These are phyloP conservation scores for Hylodesmum podocarpum DNA, from an alignment of 306 rosid genomes.

Conservation along the genomic window DNA sequence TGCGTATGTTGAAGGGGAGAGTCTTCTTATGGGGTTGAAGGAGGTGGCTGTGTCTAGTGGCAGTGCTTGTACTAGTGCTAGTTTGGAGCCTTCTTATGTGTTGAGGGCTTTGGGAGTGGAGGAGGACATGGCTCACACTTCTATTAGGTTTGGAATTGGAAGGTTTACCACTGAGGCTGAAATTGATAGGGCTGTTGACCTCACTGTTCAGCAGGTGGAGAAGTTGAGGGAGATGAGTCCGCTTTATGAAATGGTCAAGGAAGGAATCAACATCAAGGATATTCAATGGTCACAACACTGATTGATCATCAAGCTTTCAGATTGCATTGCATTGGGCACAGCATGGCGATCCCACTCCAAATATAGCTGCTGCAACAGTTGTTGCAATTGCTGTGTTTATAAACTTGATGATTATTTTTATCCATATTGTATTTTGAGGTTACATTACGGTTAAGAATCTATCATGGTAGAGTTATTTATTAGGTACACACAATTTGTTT, in stretches of 20 bases:
- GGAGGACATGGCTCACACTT: constrained; percentile 99
- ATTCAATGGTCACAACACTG: constrained; percentile 93
- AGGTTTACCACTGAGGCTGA: constrained; percentile 91
- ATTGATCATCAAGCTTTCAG: background rate
- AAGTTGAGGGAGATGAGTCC: constrained; percentile 98
- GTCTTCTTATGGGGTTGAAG: constrained; percentile 93
- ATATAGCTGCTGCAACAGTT: background rate
- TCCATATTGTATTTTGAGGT: background rate
- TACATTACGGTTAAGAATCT: background rate
- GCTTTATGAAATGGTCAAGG: constrained; percentile 95
- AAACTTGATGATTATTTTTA: background rate
- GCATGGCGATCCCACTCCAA: background rate
- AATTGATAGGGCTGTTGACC: constrained; percentile 75
- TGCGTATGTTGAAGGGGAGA: constrained; percentile 91
- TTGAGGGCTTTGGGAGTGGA: constrained; percentile 96
- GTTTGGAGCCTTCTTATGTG: constrained; percentile 96
- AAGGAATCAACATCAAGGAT: constrained; percentile 76
- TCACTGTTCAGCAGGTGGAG: constrained; percentile 77
- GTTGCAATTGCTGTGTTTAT: background rate
- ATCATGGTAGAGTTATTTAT: background rate
- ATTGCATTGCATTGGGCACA: background rate
- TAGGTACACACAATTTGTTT: background rate
- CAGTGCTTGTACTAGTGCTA: constrained; percentile 95
- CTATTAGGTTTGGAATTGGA: constrained; percentile 95
- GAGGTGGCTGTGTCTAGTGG: constrained; percentile 99